Evolutionary conservation across 805 yeast species (phyloP).

Genomic region (Kluyveromyces starmeri): DNA sequence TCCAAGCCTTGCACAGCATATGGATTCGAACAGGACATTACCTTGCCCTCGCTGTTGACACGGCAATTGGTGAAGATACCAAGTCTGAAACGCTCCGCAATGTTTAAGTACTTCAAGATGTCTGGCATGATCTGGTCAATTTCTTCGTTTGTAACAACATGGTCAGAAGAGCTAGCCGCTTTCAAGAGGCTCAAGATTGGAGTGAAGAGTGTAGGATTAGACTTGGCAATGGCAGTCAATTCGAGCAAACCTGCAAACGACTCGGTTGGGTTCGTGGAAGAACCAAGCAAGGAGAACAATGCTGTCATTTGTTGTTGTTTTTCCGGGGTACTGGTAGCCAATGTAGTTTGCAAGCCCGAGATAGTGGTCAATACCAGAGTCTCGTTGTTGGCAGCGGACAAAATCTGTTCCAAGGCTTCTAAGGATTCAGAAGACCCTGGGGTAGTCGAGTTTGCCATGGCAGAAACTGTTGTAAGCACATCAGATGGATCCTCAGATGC

Average conservation of each 20-base stretch:
- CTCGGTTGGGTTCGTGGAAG: conserved; percentile 19
- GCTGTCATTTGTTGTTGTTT: conserved; percentile 4
- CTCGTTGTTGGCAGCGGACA: conserved; percentile 16
- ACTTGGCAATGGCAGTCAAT: conserved; percentile 19
- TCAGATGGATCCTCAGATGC: conserved; percentile 15
- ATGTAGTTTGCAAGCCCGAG: conserved; percentile 10
- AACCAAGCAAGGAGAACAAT: conserved; percentile 15
- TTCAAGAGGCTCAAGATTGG: conserved; percentile 18
- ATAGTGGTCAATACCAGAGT: conserved; percentile 16
- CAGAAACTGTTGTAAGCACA: conserved; percentile 14
- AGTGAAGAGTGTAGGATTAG: conserved; percentile 13
- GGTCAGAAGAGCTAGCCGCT: conserved; percentile 9
- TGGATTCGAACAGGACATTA: conserved; percentile 18
- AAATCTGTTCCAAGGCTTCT: conserved; percentile 15
- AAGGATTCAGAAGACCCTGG: conserved; percentile 18
- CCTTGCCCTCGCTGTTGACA: conserved; percentile 13
- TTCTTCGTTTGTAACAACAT: conserved; percentile 14
- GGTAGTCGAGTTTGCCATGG: conserved; percentile 13
- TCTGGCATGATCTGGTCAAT: conserved; percentile 19
- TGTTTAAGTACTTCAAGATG: conserved; percentile 18
- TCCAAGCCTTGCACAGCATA: conserved; percentile 29
- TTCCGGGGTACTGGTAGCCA: background rate
- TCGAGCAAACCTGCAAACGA: conserved; percentile 19
- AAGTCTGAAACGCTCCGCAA: conserved; percentile 23
- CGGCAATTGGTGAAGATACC: conserved; percentile 27